Evolutionary conservation across 441 rosid genomes (phyloP).

Genomic region (Arabidopsis hybrid): DNA sequence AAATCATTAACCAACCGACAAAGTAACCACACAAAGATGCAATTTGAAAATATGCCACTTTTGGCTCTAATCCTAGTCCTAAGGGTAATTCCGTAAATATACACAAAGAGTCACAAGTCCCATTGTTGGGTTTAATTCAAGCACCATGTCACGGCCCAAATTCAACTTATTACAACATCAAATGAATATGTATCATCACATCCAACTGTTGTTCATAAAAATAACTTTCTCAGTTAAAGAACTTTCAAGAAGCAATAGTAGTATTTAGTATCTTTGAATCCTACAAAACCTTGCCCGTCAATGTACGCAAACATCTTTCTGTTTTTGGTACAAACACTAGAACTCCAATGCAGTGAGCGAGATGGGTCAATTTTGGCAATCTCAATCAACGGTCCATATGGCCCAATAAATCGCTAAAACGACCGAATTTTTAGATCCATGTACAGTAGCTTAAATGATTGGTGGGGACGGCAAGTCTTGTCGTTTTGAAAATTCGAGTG

Average conservation of each 20-base stretch:
- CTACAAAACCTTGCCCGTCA: too few species aligned
- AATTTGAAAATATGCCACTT: slow-evolving; percentile 28
- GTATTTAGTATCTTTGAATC: too few species aligned
- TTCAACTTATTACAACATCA: neutral
- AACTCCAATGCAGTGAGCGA: neutral
- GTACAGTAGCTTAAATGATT: slow-evolving; percentile 5
- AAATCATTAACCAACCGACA: slow-evolving; percentile 34
- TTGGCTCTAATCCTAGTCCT: neutral
- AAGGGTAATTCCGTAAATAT: slow-evolving; percentile 23
- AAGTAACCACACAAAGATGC: slow-evolving; percentile 37
- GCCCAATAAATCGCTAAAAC: slow-evolving; percentile 5
- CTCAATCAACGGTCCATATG: neutral
- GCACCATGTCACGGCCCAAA: neutral
- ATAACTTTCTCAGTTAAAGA: too few species aligned
- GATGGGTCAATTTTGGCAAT: neutral
- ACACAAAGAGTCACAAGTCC: neutral
- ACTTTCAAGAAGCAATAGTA: too few species aligned
- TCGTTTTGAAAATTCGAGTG: neutral
- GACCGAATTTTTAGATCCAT: neutral
- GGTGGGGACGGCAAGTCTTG: neutral
- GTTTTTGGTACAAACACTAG: slow-evolving; percentile 22
- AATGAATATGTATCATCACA: neutral
- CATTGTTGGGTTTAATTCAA: neutral
- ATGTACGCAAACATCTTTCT: slow-evolving; percentile 6
- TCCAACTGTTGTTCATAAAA: neutral